Evolutionary conservation across 2,329 filamentous ascomycete genomes (phyloP), one percentile per base, ranked within the genome.

Genomic region (Xylaria sp.): DNA sequence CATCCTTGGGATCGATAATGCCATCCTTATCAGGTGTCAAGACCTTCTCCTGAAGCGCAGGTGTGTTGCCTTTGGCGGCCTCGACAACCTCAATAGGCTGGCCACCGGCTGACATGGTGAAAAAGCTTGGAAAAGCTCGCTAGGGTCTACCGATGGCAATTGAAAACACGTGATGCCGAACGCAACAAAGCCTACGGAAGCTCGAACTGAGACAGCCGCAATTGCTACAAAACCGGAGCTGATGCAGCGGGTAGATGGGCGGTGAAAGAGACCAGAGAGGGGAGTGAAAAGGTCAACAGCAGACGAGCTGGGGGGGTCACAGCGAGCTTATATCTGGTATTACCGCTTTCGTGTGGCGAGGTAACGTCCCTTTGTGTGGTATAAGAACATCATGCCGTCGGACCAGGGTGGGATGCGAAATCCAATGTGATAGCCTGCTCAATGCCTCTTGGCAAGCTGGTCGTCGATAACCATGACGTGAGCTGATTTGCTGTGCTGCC

Each of bases 21-120:
- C 7, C 17, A 6, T 62, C 57, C 4, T 58, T 59, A 3, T 58
- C 52, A 37, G 43, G 37, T n/a, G 48, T 56, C n/a, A 17, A 38
- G 4, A 13, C 33, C 53, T 66, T 67, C 15, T 69, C 63, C 10
- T 63, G 58, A 1, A 53, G 17, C 15, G 40, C 31, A 13, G 60
- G 33, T 21, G 55, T 35, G 40, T 51, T 49, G 25, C 58, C 62
- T 19, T 56, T 54, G 9, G 65, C 33, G 29, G 64, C 54, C 41
- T 67, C 67, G 47, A 60, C 65, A n/a, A 38, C 27, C 2, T 69
- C 63, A 55, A 48, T n/a, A 23, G 60, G 33, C 19, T 63, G 54
- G 10, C 46, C 61, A 43, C 55, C 63, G 43, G 63, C 51, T 31
- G 69, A 60, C 71, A 73, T 73, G 52, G 33, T 48, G 51, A 37